These are phyloP conservation scores for Scedosporium dehoogii DNA, from an alignment of 2,329 filamentous ascomycete species.

Conservation along the genomic window DNA sequence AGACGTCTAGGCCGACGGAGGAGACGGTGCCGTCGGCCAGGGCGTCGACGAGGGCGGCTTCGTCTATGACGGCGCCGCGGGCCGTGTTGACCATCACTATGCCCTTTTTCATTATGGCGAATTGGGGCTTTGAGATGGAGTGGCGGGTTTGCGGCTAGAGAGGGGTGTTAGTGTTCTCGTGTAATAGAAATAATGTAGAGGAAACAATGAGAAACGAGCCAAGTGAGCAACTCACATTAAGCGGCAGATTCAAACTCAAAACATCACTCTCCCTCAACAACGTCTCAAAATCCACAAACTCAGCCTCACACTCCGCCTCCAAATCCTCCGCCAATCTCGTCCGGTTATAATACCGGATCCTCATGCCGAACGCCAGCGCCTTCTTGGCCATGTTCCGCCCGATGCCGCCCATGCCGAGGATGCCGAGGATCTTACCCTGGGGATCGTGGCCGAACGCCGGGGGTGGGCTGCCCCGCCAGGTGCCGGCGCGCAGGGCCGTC, in stretches of 20 bases:
- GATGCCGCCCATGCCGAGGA: conserved; percentile 81
- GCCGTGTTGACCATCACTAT: conserved; percentile 76
- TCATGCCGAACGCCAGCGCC: conserved; percentile 67
- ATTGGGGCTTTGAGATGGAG: conserved; percentile 62
- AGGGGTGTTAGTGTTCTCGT: not conserved
- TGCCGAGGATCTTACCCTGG: conserved; percentile 67
- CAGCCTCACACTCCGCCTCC: conserved; percentile 41
- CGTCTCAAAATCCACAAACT: conserved; percentile 66
- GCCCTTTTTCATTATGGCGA: conserved; percentile 67
- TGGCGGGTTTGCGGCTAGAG: conserved; percentile 54
- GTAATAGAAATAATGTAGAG: not conserved
- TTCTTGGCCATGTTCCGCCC: conserved; percentile 68
- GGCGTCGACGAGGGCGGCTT: conserved; percentile 66
- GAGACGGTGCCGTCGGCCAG: conserved; percentile 60
- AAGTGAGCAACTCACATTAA: conserved; percentile 54
- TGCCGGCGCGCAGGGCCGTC: conserved; percentile 51
- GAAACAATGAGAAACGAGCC: not conserved
- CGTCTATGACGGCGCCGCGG: conserved; percentile 72
- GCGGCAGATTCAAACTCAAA: conserved; percentile 67
- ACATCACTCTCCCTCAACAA: conserved; percentile 63
- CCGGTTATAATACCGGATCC: conserved; percentile 65
- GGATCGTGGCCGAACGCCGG: conserved; percentile 64
- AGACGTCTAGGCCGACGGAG: conserved; percentile 70
- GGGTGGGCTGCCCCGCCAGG: conserved; percentile 53
- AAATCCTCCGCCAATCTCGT: conserved; percentile 45